Evolutionary conservation across 306 rosid genomes (phyloP).

Genomic region (Echinosophora koreensis): DNA sequence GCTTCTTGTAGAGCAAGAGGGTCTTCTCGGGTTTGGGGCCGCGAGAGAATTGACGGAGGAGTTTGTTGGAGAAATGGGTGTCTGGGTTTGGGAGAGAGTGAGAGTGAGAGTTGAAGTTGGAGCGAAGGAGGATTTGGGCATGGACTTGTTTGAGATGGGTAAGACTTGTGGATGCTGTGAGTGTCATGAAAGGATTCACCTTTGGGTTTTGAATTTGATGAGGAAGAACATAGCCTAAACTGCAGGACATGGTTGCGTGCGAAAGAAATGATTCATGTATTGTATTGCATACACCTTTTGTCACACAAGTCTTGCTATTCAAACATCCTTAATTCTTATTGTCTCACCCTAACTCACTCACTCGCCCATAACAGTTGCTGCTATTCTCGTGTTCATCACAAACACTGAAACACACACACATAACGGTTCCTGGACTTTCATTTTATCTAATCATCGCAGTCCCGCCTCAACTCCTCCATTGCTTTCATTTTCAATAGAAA

Average conservation of each 20-base stretch:
- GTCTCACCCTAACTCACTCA: no score
- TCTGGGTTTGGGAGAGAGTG: slow-evolving; percentile 58
- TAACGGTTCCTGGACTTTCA: no score
- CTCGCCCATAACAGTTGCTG: no score
- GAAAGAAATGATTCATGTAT: no score
- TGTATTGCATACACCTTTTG: no score
- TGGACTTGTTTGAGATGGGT: slow-evolving; percentile 74
- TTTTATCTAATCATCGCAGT: no score
- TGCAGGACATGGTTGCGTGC: neutral
- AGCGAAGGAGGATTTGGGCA: slow-evolving; percentile 67
- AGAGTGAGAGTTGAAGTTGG: slow-evolving; percentile 40
- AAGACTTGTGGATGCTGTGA: slow-evolving; percentile 56
- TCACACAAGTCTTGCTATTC: no score
- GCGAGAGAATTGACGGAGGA: slow-evolving; percentile 73
- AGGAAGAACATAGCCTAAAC: neutral
- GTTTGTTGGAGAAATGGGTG: slow-evolving; percentile 65
- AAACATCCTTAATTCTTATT: no score
- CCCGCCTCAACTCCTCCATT: no score
- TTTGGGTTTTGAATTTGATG: slow-evolving; percentile 13
- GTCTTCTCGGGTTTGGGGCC: slow-evolving; percentile 57
- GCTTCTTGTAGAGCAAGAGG: slow-evolving; percentile 62
- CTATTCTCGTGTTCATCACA: no score
- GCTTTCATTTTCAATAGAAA: neutral
- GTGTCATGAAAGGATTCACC: slow-evolving; percentile 43
- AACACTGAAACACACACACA: no score